Conservation (phyloP, 139 green algal species). For the Penium margaritaceum region DNA sequence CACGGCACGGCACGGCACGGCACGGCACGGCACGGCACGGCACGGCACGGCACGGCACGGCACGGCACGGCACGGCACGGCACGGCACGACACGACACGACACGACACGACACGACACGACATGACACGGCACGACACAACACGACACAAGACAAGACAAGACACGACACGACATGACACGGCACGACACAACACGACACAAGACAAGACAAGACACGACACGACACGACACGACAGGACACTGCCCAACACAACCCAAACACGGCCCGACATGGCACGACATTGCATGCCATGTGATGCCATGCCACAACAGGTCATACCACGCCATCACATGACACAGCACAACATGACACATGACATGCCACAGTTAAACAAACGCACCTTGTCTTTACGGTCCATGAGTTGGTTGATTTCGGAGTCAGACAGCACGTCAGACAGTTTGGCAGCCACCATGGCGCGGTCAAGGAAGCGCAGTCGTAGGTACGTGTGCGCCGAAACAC, state of each 20-base stretch:
- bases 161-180: too few relatives aligned
- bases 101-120: too few relatives aligned
- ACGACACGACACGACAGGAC: not conserved
- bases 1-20: too few relatives aligned
- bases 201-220: not conserved
- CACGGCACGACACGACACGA: too few relatives aligned
- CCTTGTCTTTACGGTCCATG: constrained; percentile 52
- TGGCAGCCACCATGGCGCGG: constrained; percentile 38
- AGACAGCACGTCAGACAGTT: constrained; percentile 48
- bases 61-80: too few relatives aligned
- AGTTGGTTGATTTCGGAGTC: constrained; percentile 56
- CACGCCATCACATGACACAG: not conserved
- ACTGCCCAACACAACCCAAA: not conserved
- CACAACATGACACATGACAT: not conserved
- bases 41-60: too few relatives aligned
- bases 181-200: too few relatives aligned
- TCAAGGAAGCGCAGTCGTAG: constrained; percentile 70
- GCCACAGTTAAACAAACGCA: not conserved
- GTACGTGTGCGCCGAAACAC: constrained; percentile 64
- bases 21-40: too few relatives aligned
- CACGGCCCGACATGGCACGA: not conserved
- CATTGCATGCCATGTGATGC: too few relatives aligned
- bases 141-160: too few relatives aligned
- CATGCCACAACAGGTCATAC: not conserved
- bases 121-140: too few relatives aligned